These are phyloP conservation scores for Lathyrus sativus DNA, from an alignment of 306 rosid genomes.

Conservation along the genomic window DNA sequence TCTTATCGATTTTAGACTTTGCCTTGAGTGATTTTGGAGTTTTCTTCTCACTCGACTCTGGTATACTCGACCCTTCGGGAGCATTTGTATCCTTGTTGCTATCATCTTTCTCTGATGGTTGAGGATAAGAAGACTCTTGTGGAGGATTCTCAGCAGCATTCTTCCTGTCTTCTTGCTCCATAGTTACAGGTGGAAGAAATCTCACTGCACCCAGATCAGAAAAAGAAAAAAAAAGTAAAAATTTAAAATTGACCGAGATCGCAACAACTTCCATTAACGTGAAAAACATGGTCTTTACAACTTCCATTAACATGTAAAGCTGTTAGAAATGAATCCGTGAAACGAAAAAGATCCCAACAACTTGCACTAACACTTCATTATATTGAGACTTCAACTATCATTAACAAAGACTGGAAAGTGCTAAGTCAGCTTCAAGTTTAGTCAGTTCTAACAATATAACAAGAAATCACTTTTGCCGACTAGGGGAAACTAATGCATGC, in stretches of 20 bases:
- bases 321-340: not conserved
- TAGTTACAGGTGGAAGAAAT: conserved; percentile 7
- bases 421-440: not conserved
- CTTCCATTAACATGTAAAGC: not conserved
- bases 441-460: not conserved
- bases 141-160: conserved; percentile 35
- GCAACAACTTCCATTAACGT: too few species aligned
- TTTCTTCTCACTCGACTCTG: conserved; percentile 48
- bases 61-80: conserved; percentile 38
- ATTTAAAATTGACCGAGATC: not conserved
- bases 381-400: too few species aligned
- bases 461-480: not conserved
- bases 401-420: not conserved
- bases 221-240: not conserved
- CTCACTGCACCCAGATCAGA: conserved; percentile 26
- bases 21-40: conserved; percentile 51
- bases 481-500: not conserved
- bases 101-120: conserved; percentile 31
- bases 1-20: conserved; percentile 57
- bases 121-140: conserved; percentile 23
- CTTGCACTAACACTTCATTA: too few species aligned
- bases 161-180: conserved; percentile 50
- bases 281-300: not conserved
- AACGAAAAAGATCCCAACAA: not conserved
- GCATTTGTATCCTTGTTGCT: conserved; percentile 41